Conservation (phyloP, 208 protist genomes). For the Acanthamoeba castellanii region DNA sequence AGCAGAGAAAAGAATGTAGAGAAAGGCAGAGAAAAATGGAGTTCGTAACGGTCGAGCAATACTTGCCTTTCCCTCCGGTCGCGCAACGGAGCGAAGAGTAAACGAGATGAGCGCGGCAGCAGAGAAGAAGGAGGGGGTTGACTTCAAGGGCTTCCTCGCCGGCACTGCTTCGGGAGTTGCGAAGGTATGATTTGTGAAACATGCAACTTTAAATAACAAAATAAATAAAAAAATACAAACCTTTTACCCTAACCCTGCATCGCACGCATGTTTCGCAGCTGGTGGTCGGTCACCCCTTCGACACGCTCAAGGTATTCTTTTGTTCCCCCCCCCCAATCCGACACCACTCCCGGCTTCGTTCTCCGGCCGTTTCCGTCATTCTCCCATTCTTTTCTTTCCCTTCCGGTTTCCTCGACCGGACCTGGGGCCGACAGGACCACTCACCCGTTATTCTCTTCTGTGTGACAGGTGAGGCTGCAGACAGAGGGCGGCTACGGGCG, state of each 20-base stretch:
- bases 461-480: conserved; percentile 60
- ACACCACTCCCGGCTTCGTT: background rate
- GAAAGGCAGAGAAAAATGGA: no score
- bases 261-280: background rate
- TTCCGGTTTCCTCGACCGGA: background rate
- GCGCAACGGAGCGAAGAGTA: background rate
- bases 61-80: no score
- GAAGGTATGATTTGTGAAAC: background rate
- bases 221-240: background rate
- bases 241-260: background rate
- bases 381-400: background rate
- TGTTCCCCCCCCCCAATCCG: background rate
- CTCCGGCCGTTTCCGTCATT: background rate
- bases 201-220: no score
- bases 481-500: conserved; percentile 68
- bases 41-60: no score
- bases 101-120: background rate
- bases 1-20: no score
- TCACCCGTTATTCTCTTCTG: background rate
- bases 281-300: conserved; percentile 59
- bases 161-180: conserved; percentile 43
- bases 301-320: conserved; percentile 68
- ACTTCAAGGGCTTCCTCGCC: conserved; percentile 51
- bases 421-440: no score
- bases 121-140: conserved; percentile 18